Evolutionary conservation across 305 asterid genomes (phyloP).

Genomic region (Fraxinus ornus): DNA sequence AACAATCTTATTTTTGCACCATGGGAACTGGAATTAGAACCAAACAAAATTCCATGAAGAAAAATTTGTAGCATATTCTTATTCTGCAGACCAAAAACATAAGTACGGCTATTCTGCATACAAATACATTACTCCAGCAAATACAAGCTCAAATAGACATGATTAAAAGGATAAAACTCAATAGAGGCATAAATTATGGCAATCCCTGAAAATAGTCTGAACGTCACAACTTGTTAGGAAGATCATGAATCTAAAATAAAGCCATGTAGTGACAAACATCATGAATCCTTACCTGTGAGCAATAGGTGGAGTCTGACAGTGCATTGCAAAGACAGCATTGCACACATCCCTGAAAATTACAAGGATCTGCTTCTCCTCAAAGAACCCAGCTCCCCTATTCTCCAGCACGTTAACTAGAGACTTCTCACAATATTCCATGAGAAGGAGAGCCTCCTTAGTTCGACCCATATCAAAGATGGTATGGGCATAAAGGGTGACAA

Average conservation of each 20-base stretch:
- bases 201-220: neutral
- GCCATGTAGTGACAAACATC: constrained; percentile 9
- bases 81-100: constrained; percentile 5
- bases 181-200: constrained; percentile 9
- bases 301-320: constrained; percentile 81
- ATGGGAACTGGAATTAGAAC: constrained; percentile 8
- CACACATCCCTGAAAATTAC: constrained; percentile 79
- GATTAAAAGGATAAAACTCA: constrained; percentile 6
- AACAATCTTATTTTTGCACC: neutral
- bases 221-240: constrained; percentile 16
- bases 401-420: constrained; percentile 83
- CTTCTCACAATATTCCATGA: constrained; percentile 91
- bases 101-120: neutral
- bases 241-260: neutral
- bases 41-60: neutral
- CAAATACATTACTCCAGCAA: constrained; percentile 6
- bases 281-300: constrained; percentile 74
- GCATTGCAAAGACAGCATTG: constrained; percentile 93
- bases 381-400: constrained; percentile 84
- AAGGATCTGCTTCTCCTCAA: constrained; percentile 86
- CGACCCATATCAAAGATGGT: constrained; percentile 89
- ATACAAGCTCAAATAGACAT: neutral
- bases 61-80: constrained; percentile 9
- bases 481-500: constrained; percentile 70
- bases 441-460: constrained; percentile 86